These are phyloP conservation scores for Nymphaea thermarum DNA, from an alignment of 164 flowering plant genomes.

Conservation along the genomic window DNA sequence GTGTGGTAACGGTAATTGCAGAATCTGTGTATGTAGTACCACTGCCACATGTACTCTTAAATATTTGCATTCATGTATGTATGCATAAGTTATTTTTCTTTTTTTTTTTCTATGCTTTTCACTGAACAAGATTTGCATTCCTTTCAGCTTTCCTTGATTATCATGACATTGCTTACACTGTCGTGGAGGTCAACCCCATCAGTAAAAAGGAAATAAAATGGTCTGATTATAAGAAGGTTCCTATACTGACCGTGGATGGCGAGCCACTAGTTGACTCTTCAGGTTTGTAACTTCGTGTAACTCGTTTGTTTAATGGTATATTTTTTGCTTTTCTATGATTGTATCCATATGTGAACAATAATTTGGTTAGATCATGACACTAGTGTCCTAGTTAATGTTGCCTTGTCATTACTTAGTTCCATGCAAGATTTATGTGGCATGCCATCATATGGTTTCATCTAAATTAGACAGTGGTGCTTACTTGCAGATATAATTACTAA, in stretches of 20 bases:
- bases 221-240: constrained; percentile 95
- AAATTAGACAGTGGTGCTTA: neutral
- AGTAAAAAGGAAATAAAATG: constrained; percentile 92
- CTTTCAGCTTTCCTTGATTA: constrained; percentile 76
- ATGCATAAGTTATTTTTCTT: neutral
- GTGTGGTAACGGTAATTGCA: no score
- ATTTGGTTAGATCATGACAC: neutral
- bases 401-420: neutral
- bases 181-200: constrained; percentile 92
- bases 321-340: neutral
- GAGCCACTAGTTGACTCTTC: constrained; percentile 80
- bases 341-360: neutral
- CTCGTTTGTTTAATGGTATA: neutral
- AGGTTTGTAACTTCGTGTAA: constrained; percentile 28
- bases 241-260: constrained; percentile 76
- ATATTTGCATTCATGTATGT: neutral
- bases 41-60: no score
- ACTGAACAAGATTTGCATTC: neutral
- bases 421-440: neutral
- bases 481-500: constrained; percentile 59
- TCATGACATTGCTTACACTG: constrained; percentile 71
- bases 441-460: no score
- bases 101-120: neutral
- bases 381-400: neutral
- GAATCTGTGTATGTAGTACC: no score